Conservation (phyloP, 768 basidiomycete species). For the Daedaleopsis sinensis region DNA sequence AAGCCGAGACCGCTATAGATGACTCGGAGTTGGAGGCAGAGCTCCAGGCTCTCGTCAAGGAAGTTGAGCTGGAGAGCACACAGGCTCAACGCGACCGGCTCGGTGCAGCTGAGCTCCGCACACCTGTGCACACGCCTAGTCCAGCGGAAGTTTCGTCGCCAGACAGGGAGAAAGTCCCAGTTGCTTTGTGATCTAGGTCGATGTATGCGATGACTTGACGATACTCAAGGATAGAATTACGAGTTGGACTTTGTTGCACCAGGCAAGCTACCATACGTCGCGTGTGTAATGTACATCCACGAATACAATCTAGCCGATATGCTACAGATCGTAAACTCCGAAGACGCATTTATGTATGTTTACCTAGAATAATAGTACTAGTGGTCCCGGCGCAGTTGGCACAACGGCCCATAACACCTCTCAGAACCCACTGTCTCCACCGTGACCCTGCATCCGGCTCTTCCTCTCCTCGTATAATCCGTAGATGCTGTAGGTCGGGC, state of each 20-base stretch:
- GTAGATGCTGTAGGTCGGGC: slow-evolving; percentile 84
- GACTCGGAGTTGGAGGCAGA: slow-evolving; percentile 69
- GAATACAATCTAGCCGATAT: slow-evolving; percentile 10
- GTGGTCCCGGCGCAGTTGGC: background rate
- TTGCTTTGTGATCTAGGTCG: background rate
- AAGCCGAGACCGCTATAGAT: slow-evolving; percentile 47
- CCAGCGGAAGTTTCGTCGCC: background rate
- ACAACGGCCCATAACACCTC: background rate
- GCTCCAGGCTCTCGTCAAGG: slow-evolving; percentile 55
- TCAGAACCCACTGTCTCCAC: slow-evolving; percentile 28
- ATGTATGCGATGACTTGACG: background rate
- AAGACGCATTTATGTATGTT: background rate
- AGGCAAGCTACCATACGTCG: slow-evolving; percentile 6
- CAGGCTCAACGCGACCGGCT: slow-evolving; percentile 16
- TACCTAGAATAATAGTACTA: background rate
- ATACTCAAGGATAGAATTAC: background rate
- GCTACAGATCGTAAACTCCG: slow-evolving; percentile 3
- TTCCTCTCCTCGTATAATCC: slow-evolving; percentile 72
- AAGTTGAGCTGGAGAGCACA: slow-evolving; percentile 40
- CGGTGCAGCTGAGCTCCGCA: slow-evolving; percentile 5
- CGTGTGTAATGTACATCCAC: slow-evolving; percentile 7
- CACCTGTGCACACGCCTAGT: slow-evolving; percentile 10
- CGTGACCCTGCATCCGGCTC: slow-evolving; percentile 38
- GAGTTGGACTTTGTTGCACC: slow-evolving; percentile 1
- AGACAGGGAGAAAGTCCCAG: slow-evolving; percentile 4